A percentile compares a stretch with the other conserved stretches of the same genome.
Evolutionary conservation across 805 yeast species (phyloP).

Genomic region (Maudiozyma turicensis): DNA sequence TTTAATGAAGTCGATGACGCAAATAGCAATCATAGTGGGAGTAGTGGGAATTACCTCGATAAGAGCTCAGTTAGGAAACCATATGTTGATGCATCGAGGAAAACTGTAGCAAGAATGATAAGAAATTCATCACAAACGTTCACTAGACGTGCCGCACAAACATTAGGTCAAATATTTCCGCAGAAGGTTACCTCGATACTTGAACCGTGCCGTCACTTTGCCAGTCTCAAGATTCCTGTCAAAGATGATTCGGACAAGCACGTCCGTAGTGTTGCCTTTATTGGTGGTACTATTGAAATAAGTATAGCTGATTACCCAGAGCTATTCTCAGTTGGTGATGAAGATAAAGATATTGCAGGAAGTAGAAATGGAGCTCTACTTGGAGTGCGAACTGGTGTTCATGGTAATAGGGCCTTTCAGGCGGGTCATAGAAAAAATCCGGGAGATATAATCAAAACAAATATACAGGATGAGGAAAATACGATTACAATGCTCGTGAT

Average conservation of each 20-base stretch:
- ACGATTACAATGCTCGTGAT: slow-evolving; percentile 31
- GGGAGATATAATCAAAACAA: slow-evolving; percentile 2
- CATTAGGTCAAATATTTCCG: slow-evolving; percentile 82
- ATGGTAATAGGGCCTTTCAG: background rate
- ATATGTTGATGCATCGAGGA: slow-evolving; percentile 56
- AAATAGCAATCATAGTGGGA: background rate
- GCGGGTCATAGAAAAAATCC: background rate
- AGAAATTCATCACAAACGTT: slow-evolving; percentile 69
- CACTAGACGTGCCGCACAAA: slow-evolving; percentile 76
- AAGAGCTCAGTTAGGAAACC: slow-evolving; percentile 32
- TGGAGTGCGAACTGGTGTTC: background rate
- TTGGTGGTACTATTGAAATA: slow-evolving; percentile 30
- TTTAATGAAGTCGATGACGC: slow-evolving; percentile 1
- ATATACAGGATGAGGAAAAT: background rate
- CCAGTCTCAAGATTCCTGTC: slow-evolving; percentile 65
- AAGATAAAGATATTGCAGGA: background rate
- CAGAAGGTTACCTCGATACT: slow-evolving; percentile 64
- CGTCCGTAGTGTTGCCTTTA: slow-evolving; percentile 17
- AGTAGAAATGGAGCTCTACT: background rate
- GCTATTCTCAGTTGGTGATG: slow-evolving; percentile 11
- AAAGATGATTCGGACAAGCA: slow-evolving; percentile 9
- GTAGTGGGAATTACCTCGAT: background rate
- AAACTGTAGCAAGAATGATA: slow-evolving; percentile 65
- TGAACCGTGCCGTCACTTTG: slow-evolving; percentile 88
- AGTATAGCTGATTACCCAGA: slow-evolving; percentile 25